These are phyloP conservation scores for Sporothrix euskadiensis DNA, from an alignment of 2,329 filamentous ascomycete species.

Conservation along the genomic window DNA sequence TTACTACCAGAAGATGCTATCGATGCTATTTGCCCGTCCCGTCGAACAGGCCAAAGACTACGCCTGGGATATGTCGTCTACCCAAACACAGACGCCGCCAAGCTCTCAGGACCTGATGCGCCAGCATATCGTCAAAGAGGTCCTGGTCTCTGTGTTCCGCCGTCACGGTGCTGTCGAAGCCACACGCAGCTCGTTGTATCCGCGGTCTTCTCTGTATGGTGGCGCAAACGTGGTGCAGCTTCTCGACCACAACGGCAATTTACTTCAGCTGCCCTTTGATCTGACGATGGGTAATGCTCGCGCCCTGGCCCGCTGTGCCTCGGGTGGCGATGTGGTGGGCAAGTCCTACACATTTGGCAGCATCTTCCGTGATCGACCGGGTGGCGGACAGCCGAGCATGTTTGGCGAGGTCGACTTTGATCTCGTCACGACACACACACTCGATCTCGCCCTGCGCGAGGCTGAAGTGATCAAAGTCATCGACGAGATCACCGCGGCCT, in stretches of 20 bases:
- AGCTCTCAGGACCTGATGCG: slow-evolving; percentile 62
- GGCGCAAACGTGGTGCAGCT: slow-evolving; percentile 72
- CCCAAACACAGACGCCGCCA: slow-evolving; percentile 52
- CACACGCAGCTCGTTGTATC: slow-evolving; percentile 73
- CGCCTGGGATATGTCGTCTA: slow-evolving; percentile 69
- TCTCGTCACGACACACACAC: slow-evolving; percentile 78
- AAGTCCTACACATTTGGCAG: slow-evolving; percentile 85
- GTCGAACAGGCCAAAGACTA: slow-evolving; percentile 79
- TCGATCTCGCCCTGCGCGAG: slow-evolving; percentile 85
- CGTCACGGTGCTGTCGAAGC: slow-evolving; percentile 86
- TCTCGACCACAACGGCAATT: slow-evolving; percentile 78
- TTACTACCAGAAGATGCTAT: slow-evolving; percentile 86
- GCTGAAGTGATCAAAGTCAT: slow-evolving; percentile 92
- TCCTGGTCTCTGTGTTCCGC: slow-evolving; percentile 75
- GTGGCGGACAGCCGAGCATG: slow-evolving; percentile 77
- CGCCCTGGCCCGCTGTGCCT: slow-evolving; percentile 70
- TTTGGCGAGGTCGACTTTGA: slow-evolving; percentile 95
- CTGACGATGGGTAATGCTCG: slow-evolving; percentile 86
- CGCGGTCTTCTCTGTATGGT: slow-evolving; percentile 76
- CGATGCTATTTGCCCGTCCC: slow-evolving; percentile 76
- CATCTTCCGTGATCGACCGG: slow-evolving; percentile 77
- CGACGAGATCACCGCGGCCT: slow-evolving; percentile 81
- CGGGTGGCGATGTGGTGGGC: slow-evolving; percentile 60
- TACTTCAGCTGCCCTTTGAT: slow-evolving; percentile 92
- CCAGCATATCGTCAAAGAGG: slow-evolving; percentile 71